Evolutionary conservation across 2,329 filamentous ascomycete genomes (phyloP).

Genomic region (Trichoderma oligosporum): DNA sequence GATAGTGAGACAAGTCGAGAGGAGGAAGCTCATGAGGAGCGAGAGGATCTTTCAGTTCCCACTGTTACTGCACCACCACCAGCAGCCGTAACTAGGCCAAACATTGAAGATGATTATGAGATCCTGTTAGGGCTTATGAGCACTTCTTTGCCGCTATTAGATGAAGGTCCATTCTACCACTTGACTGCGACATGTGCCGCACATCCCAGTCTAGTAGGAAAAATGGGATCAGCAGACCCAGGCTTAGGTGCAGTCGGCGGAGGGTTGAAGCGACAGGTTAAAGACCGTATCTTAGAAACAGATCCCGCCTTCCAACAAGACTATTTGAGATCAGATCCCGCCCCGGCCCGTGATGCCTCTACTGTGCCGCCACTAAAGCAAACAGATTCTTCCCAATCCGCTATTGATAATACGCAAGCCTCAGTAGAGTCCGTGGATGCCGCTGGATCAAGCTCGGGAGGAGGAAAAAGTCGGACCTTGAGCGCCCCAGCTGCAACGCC

Average conservation of each 20-base stretch:
- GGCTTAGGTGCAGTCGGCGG: neutral
- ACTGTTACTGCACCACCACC: neutral
- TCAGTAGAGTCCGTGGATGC: neutral
- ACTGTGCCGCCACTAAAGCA: neutral
- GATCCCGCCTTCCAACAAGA: neutral
- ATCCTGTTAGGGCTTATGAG: neutral
- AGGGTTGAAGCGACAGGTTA: neutral
- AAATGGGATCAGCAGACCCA: neutral
- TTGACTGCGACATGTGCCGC: conserved; percentile 15
- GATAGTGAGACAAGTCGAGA: conserved; percentile 68
- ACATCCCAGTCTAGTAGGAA: neutral
- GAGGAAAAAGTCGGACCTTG: conserved; percentile 29
- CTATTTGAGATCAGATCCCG: neutral
- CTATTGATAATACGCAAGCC: neutral
- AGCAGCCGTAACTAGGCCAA: neutral
- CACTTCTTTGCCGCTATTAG: neutral
- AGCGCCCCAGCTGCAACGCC: conserved; percentile 49
- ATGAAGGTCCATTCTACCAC: conserved; percentile 1
- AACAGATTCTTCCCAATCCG: neutral
- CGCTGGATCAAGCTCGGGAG: neutral
- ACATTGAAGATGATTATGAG: neutral
- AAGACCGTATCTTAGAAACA: neutral
- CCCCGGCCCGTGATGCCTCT: neutral
- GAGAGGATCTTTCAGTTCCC: conserved; percentile 21
- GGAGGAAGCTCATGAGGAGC: conserved; percentile 51